Conservation (phyloP, 169 alveolate genomes). For the Neospora caninum region DNA sequence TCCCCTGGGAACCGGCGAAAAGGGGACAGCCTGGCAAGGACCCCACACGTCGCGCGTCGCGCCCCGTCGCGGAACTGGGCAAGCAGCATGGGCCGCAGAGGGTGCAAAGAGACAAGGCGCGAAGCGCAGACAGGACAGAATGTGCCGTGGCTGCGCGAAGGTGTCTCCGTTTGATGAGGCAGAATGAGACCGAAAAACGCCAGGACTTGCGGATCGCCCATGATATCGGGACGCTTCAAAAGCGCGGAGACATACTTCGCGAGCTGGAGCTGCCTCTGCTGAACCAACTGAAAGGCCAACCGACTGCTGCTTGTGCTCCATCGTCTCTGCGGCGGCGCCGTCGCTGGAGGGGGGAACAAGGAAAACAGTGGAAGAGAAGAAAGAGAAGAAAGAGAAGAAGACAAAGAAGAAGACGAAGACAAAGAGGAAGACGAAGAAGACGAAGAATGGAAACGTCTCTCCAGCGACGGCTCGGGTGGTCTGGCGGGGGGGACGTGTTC, state of each 20-base stretch:
- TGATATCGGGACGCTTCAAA: background rate
- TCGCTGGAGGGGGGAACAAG: background rate
- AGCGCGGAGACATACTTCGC: background rate
- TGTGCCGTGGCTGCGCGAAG: background rate
- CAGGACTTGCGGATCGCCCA: conserved; percentile 24
- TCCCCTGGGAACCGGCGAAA: background rate
- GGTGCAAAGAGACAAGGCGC: background rate
- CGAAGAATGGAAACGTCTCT: no score
- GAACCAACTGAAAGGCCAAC: conserved; percentile 2
- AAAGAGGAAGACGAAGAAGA: background rate
- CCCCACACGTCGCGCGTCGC: background rate
- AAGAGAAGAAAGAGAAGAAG: background rate
- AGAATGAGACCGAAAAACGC: background rate
- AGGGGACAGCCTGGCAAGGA: background rate
- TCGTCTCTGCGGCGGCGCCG: background rate
- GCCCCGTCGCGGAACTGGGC: conserved; percentile 30
- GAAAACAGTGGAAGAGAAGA: background rate
- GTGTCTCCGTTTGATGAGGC: background rate
- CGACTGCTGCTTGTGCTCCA: conserved; percentile 18
- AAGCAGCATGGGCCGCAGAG: conserved; percentile 4
- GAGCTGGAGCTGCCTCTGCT: conserved; percentile 18
- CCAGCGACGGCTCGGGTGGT: no score
- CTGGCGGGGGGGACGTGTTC: no score
- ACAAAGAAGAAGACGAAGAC: background rate
- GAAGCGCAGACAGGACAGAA: background rate